Evolutionary conservation across 2,329 filamentous ascomycete genomes (phyloP).

Genomic region (Plectosphaerella sp.): DNA sequence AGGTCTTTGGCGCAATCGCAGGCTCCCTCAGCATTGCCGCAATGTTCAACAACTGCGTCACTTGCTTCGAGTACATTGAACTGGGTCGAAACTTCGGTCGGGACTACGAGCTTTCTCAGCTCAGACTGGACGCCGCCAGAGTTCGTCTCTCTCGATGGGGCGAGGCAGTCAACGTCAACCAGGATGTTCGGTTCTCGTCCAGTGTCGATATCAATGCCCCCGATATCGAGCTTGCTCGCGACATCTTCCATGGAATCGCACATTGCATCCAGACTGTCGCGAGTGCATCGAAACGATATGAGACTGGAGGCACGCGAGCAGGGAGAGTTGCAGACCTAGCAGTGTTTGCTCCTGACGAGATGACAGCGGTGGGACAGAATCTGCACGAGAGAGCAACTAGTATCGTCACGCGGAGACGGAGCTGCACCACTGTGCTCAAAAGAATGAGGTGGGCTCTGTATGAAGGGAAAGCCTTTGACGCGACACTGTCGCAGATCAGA

Average conservation of each 20-base stretch:
- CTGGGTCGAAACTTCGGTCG: slow-evolving; percentile 25
- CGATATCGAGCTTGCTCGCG: neutral
- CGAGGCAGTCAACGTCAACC: slow-evolving; percentile 21
- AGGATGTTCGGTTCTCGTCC: slow-evolving; percentile 17
- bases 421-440: neutral
- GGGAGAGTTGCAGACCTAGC: neutral
- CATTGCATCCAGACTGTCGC: neutral
- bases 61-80: slow-evolving; percentile 35
- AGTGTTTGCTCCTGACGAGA: neutral
- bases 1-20: slow-evolving; percentile 16
- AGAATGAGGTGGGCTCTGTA: neutral
- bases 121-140: slow-evolving; percentile 24
- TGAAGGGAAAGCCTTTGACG: slow-evolving; percentile 8
- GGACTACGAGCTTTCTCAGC: slow-evolving; percentile 26
- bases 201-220: neutral
- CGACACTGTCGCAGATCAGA: slow-evolving; percentile 31
- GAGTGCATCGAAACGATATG: neutral
- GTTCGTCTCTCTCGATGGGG: slow-evolving; percentile 29
- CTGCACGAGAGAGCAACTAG: neutral
- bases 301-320: neutral
- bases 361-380: neutral
- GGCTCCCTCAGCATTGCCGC: slow-evolving; percentile 27
- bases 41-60: slow-evolving; percentile 30
- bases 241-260: neutral
- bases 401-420: neutral